A percentile compares a stretch with the other conserved stretches of the same genome.
Conservation (phyloP, 2,329 filamentous ascomycete genomes). For the Parastagonospora nodorum region DNA sequence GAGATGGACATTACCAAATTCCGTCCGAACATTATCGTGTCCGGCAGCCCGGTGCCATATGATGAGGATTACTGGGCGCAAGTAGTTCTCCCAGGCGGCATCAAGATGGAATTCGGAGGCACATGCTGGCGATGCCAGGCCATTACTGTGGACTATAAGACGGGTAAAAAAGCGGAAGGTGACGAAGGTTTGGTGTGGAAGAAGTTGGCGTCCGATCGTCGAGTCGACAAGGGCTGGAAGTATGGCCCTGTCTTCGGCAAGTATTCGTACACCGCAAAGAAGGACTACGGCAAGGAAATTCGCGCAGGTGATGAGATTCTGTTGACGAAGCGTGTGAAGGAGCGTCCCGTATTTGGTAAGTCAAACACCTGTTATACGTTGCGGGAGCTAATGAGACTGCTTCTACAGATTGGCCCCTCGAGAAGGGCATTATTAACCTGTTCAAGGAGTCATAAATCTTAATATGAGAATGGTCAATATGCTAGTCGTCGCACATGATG, state of each 20-base stretch:
- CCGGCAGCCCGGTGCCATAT: slow-evolving; percentile 61
- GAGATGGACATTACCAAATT: slow-evolving; percentile 71
- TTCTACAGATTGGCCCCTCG: too few relatives aligned
- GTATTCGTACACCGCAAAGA: slow-evolving; percentile 10
- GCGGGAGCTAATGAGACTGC: too few relatives aligned
- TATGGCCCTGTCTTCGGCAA: slow-evolving; percentile 72
- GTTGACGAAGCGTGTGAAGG: slow-evolving; percentile 8
- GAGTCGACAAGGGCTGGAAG: slow-evolving; percentile 69
- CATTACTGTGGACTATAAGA: slow-evolving; percentile 73
- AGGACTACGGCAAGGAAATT: slow-evolving; percentile 7
- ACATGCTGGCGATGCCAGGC: slow-evolving; percentile 73
- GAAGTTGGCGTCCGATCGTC: slow-evolving; percentile 70
- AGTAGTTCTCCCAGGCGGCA: slow-evolving; percentile 53
- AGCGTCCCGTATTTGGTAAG: slow-evolving; percentile 9
- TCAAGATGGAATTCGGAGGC: slow-evolving; percentile 12
- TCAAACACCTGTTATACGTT: background rate
- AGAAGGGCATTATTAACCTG: too few relatives aligned
- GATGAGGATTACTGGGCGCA: slow-evolving; percentile 77
- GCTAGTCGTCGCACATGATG: too few relatives aligned
- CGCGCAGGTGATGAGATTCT: slow-evolving; percentile 5
- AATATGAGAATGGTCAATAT: too few relatives aligned
- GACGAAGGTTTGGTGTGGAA: slow-evolving; percentile 68
- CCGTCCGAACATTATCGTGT: slow-evolving; percentile 73
- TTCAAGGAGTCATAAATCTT: too few relatives aligned
- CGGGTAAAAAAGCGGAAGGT: slow-evolving; percentile 62